Base-by-base conservation (phyloP, 164 flowering plant species). In the Chimonanthus salicifolius region DNA sequence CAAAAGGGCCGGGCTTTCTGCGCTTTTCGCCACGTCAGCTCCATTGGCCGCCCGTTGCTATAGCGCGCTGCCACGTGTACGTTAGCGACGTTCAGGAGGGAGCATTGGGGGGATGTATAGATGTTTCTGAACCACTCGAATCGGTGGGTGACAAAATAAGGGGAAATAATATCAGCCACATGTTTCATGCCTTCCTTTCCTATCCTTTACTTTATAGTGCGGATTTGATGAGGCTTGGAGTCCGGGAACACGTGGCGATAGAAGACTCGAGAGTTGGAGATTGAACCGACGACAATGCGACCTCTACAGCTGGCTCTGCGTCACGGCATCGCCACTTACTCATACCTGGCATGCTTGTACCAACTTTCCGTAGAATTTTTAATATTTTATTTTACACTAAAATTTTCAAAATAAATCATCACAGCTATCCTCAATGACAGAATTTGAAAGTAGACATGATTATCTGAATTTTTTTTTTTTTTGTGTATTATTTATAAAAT, bases 11-110 rank as follows among this genome's bases (percentile, higher is more conserved):
- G 64, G 54, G 58, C 71, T 74, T 74, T 50, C 46, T 74, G 79
- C 81, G 47, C 83, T 81, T 81, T 81, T 78, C 11, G 68, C 76
- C 83, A 81, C 79, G 72, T 81, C 79, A 78, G 78, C 74, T 48
- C 64, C 70, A 76, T 73, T 69, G 51, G 67, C 79, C 72, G 62
- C 68, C 73, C 21, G 46, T 9, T 33, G 15, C 66, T 50, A 62
- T 44, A 7, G 6, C 49, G 51, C 47, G 60, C 69, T 33, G 75
- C 72, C 79, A 77, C 80, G 80, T 47, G 77, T 73, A 71, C 4
- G 16, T 63, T 64, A 72, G 62, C 45, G 45, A 15, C 15, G 44
- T 4, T 9, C 65, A 45, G 45, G 16, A 64, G 15, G 45, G 7
- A 44, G 48, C 7, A 6, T 13, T 3, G 15, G 47, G 45, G 58